Conservation (phyloP, 345 rosid genomes). For the Rhodamnia argentea region DNA sequence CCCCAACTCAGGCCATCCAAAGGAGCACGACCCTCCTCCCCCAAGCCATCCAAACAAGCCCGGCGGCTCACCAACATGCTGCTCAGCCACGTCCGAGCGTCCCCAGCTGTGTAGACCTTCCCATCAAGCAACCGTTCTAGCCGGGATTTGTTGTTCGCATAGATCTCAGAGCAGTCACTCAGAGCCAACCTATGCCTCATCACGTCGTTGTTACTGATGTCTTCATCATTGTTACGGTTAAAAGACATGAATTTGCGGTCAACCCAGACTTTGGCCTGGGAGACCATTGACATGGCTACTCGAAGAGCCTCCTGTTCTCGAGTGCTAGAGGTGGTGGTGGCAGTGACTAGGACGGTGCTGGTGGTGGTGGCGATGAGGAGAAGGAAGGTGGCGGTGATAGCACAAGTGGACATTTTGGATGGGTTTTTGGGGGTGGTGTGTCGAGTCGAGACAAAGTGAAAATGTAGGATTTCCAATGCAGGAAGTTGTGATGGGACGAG, state of each 20-base stretch:
- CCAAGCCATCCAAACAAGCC: slow-evolving; percentile 53
- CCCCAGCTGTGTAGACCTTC: slow-evolving; percentile 22
- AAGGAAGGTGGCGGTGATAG: background rate
- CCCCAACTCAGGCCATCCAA: background rate
- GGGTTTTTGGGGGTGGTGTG: background rate
- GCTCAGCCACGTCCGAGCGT: slow-evolving; percentile 52
- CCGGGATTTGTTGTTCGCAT: slow-evolving; percentile 36
- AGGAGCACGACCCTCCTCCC: slow-evolving; percentile 4
- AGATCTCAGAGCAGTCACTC: slow-evolving; percentile 40
- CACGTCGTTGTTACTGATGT: background rate
- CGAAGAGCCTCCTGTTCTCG: background rate
- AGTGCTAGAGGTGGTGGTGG: background rate
- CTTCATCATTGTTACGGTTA: background rate
- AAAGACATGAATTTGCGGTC: background rate
- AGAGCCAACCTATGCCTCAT: slow-evolving; percentile 1
- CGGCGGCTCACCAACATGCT: slow-evolving; percentile 40
- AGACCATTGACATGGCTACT: no score
- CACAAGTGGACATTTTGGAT: background rate
- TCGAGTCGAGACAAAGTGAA: background rate
- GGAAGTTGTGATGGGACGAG: background rate
- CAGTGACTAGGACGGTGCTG: background rate
- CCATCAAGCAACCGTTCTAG: slow-evolving; percentile 13
- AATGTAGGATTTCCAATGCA: background rate
- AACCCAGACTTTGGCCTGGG: background rate
- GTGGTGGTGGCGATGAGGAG: background rate